Evolutionary conservation across 306 rosid species (phyloP), one percentile per base, ranked within the genome.

Genomic region (Nissolia schottii): DNA sequence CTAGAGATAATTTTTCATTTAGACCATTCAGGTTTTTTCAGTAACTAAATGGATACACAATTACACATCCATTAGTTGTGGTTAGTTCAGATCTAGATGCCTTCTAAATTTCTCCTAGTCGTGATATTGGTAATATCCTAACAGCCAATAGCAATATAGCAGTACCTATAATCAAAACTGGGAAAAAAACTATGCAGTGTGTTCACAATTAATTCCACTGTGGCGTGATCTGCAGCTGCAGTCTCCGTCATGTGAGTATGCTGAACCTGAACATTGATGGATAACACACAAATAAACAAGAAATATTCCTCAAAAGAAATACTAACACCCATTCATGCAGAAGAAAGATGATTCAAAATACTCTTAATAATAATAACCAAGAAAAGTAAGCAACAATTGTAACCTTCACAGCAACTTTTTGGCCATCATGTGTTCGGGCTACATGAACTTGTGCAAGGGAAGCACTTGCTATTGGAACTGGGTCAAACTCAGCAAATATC

Each of bases 331-430:
- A 27, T 49, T 67, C 43, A 61, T 14, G 15, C 29, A 54, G 38
- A 76, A 83, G 55, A 72, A 79, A 76, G 57, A 28, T 71, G 25
- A 50, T 50, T 29, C 60, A 79, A 58, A 64, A 37, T 60, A 67
- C 40, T 74, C 53, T 29, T 41, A 16, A 61, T 14, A 49, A 23
- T n/a, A 59, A 35, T 25, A 64, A 40, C 19, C 25, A 48, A 19
- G 38, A 20, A 77, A 37, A 23, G 40, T 9, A 54, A 72, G 84
- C 65, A 75, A 70, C 29, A 40, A 79, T 14, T n/a, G 73, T 68
- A 70, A 91, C 99, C 99, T 94, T 94, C 79, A 94, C 97, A 60
- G 97, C 99, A 82, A 94, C 99, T 89, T 89, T 94, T 74, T 91
- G 75, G 46, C 99, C 97, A 73, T 89, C 87, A 58, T 85, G 90